Base-by-base conservation (phyloP, 768 basidiomycete genomes). In the Trametopsis cervina region DNA sequence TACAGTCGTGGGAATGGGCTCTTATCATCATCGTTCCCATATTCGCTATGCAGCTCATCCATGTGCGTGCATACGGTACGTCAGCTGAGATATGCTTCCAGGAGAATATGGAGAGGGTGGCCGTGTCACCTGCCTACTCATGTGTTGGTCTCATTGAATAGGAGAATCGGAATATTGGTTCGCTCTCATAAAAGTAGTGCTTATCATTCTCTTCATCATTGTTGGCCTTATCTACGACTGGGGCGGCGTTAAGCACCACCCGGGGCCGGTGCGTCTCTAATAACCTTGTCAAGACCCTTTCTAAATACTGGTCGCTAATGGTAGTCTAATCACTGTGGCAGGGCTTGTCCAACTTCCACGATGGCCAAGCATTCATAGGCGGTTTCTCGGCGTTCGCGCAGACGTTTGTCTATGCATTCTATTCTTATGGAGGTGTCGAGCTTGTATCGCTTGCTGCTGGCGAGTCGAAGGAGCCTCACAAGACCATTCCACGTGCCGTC, bases 361-460 rank as follows among this genome's bases (percentile, higher is more conserved):
- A 71, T 33, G 65, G 66, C 7, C 75, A 78, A 60, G 76, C 76
- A 0, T 77, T 79, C 55, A 63, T 78, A 10, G 77, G 77, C 9
- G 76, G 75, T 39, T 78, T 77, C 47, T 48, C 70, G 29, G 65
- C 72, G 26, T 77, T 78, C 59, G 72, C 75, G 6, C 74, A 75
- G 55, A 76, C 74, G 4, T 83, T 82, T 51, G 80, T 84, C 29
- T 85, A 73, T 26, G 83, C 83, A 11, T 84, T 84, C 51, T 88
- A 79, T 64, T 83, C 81, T 6, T 81, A 76, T 60, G 79, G 76
- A 15, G 80, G 82, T 15, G 78, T 84, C 24, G 83, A 85, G 55
- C 72, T 88, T 9, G 83, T 86, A 36, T 77, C 81, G 2, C 63
- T 87, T 25, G 83, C 84, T n/a, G 83, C 84, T 9, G 81, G 82